Evolutionary conservation across 306 rosid species (phyloP), one percentile per base, ranked within the genome.

Genomic region (Amphicarpaea edgeworthii): DNA sequence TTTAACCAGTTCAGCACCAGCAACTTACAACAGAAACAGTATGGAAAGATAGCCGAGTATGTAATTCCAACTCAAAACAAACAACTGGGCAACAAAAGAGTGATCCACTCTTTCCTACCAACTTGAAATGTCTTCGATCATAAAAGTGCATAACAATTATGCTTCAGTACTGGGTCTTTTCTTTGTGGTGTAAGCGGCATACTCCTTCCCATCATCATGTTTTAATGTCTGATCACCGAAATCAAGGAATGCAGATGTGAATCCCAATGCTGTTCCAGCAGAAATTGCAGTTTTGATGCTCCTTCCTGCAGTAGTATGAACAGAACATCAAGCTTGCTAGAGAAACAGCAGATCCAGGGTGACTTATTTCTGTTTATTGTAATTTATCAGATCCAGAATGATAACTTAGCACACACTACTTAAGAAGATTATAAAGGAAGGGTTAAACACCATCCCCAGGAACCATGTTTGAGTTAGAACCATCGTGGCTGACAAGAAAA

Each of bases 111-210:
- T 75, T 88, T 83, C 76, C 72, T 55, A 78, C 83, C 72, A 60
- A 75, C 70, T 67, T 46, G 77, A 55, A 53, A 68, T 73, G 73
- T 75, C 51, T 28, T 82, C 59, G 49, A 82, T 76, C 73, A 72
- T 64, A 51, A 67, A 64, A 51, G 62, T 53, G 68, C 81, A 59
- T 72, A 82, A 53, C 11, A 62, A 63, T 70, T 63, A 76, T n/a
- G 70, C 54, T 5, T 70, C 74, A 68, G 47, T 64, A 17, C 83
- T 20, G 77, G 97, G 45, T 88, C 93, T 90, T 82, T 92, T 95
- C 88, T 92, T 92, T 83, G 92, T 87, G 59, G 97, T 95, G 77
- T 90, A 95, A 58, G 97, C 97, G 41, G 92, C 91, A 76, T 95
- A 95, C 83, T 95, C 99, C 92, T 72, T 89, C 79, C 93, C 96